These are phyloP conservation scores for Daldinia eschscholtzii DNA, from an alignment of 2,329 filamentous ascomycete genomes.

Conservation along the genomic window DNA sequence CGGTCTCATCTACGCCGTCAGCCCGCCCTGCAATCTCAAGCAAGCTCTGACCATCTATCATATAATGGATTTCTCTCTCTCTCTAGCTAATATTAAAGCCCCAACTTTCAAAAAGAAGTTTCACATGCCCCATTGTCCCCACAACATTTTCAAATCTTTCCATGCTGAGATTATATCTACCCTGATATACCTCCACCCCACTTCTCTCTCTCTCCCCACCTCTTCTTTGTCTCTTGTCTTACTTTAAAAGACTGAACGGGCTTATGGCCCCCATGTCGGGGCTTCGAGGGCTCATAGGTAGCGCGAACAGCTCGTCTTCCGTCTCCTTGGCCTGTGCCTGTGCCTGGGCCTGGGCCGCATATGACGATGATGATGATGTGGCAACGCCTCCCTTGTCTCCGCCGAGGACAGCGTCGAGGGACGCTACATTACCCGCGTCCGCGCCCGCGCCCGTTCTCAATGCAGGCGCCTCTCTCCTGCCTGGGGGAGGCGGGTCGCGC, in stretches of 20 bases:
- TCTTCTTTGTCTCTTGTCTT: conserved; percentile 2
- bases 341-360: conserved; percentile 24
- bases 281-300: conserved; percentile 87
- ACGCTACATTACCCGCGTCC: conserved; percentile 48
- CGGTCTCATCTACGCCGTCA: background rate
- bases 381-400: conserved; percentile 48
- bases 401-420: conserved; percentile 58
- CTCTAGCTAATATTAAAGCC: background rate
- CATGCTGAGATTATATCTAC: background rate
- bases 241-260: conserved; percentile 74
- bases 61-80: background rate
- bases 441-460: conserved; percentile 9
- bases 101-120: background rate
- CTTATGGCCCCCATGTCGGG: conserved; percentile 83
- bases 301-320: conserved; percentile 87
- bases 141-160: background rate
- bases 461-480: background rate
- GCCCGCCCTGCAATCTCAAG: background rate
- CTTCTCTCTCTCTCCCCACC: too few species aligned
- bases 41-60: conserved; percentile 8
- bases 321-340: conserved; percentile 59
- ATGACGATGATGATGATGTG: conserved; percentile 31
- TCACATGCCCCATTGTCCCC: background rate
- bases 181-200: too few species aligned
- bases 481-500: conserved; percentile 12